Percentiles rank a stretch among this genome's conserved stretches.
Conservation (phyloP, 441 rosid genomes). For the Raphanus hybrid region DNA sequence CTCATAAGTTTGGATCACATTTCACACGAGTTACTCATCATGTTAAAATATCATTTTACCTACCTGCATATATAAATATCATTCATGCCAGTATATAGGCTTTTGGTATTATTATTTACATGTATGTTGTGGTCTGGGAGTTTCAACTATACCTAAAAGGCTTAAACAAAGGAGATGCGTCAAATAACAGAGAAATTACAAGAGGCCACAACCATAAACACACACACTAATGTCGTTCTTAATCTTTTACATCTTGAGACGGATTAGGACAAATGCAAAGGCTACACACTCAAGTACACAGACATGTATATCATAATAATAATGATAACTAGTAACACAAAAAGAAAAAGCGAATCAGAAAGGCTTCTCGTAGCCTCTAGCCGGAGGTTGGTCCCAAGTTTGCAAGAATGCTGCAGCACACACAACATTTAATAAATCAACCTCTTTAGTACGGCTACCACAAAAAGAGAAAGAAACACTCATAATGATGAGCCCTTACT, state of each 20-base stretch:
- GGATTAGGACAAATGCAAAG: neutral
- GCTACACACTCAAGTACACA: constrained; percentile 32
- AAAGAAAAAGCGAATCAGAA: constrained; percentile 48
- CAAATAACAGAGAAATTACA: neutral
- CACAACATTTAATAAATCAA: constrained; percentile 9
- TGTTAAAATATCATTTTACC: neutral
- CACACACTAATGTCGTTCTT: constrained; percentile 19
- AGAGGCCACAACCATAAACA: constrained; percentile 7
- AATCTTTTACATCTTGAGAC: constrained; percentile 8
- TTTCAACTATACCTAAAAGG: neutral
- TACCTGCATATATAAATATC: neutral
- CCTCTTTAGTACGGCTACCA: neutral
- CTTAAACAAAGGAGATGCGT: neutral
- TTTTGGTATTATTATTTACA: neutral
- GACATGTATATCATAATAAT: neutral
- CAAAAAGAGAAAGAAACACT: neutral
- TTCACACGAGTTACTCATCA: neutral
- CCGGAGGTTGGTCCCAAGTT: constrained; percentile 84
- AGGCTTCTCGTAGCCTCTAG: constrained; percentile 81
- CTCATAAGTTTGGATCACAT: neutral
- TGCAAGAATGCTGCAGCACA: constrained; percentile 72
- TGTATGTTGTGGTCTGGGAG: neutral
- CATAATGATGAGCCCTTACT: constrained; percentile 55
- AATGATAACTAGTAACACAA: neutral
- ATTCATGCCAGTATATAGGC: neutral